Evolutionary conservation across 2,329 filamentous ascomycete genomes (phyloP).

Genomic region (Cytospora piceae): DNA sequence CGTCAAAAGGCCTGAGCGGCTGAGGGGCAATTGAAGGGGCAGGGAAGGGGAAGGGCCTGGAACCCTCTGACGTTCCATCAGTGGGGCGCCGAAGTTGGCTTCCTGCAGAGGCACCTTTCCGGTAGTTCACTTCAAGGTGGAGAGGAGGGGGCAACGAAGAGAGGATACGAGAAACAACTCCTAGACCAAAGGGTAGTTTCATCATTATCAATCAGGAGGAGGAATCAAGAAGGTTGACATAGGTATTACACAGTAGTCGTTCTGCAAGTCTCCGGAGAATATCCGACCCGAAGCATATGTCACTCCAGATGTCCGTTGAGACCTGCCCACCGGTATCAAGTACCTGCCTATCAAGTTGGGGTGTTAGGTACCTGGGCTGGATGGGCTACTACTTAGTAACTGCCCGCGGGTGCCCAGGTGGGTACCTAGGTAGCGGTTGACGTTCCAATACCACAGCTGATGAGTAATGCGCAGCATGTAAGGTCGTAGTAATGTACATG

Average conservation of each 20-base stretch:
- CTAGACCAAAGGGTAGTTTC: background rate
- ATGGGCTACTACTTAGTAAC: no score
- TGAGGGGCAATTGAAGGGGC: conserved; percentile 1
- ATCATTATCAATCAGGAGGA: background rate
- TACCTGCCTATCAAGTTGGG: background rate
- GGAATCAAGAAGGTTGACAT: background rate
- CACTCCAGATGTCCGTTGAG: background rate
- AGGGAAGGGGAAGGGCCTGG: background rate
- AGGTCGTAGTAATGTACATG: no score
- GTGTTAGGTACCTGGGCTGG: no score
- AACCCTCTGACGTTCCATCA: background rate
- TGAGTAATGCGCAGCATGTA: background rate
- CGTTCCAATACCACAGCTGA: background rate
- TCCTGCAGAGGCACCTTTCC: conserved; percentile 16
- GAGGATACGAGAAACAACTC: conserved; percentile 11
- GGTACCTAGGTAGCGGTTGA: background rate
- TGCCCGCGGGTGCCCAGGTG: no score
- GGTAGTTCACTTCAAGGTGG: conserved; percentile 5
- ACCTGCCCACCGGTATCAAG: background rate
- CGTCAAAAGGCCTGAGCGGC: conserved; percentile 26
- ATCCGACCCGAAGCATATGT: background rate
- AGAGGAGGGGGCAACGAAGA: conserved; percentile 7
- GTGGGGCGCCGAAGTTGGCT: conserved; percentile 11
- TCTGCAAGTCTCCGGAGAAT: background rate
- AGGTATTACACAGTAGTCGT: background rate